A percentile compares a stretch with the other conserved stretches of the same genome.
Evolutionary conservation across 768 basidiomycete species (phyloP).

Genomic region (Suillus placidus): DNA sequence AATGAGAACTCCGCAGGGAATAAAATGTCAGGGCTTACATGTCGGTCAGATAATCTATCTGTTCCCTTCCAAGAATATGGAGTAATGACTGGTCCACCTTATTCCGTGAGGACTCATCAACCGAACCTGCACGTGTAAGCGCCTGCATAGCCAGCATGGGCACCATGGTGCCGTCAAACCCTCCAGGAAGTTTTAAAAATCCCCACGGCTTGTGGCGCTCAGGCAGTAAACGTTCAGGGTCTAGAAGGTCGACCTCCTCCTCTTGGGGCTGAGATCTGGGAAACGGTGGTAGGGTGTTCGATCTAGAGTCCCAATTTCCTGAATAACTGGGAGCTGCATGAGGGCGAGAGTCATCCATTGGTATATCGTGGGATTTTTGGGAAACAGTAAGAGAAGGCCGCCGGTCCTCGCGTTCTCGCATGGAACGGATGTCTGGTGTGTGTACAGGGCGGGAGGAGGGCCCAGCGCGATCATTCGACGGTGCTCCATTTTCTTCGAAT

Average conservation of each 20-base stretch:
- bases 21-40: slow-evolving; percentile 31
- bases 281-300: slow-evolving; percentile 22
- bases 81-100: slow-evolving; percentile 33
- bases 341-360: slow-evolving; percentile 23
- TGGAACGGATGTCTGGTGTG: slow-evolving; percentile 21
- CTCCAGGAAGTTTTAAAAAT: slow-evolving; percentile 39
- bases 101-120: slow-evolving; percentile 23
- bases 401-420: slow-evolving; percentile 19
- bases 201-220: slow-evolving; percentile 42
- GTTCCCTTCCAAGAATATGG: slow-evolving; percentile 37
- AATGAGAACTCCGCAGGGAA: neutral
- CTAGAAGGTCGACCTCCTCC: slow-evolving; percentile 35
- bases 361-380: slow-evolving; percentile 24
- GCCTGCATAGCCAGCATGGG: slow-evolving; percentile 51
- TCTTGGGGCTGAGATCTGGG: slow-evolving; percentile 19
- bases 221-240: slow-evolving; percentile 40
- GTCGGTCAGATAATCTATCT: slow-evolving; percentile 40
- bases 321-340: slow-evolving; percentile 16
- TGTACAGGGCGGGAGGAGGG: slow-evolving; percentile 20
- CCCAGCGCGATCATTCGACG: slow-evolving; percentile 15
- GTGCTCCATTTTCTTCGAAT: slow-evolving; percentile 36
- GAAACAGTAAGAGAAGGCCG: slow-evolving; percentile 25
- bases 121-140: slow-evolving; percentile 35
- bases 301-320: slow-evolving; percentile 25
- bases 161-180: slow-evolving; percentile 46